Evolutionary conservation across 1,284 basidiomycete genomes (phyloP).

Genomic region (Tilletia walkeri): DNA sequence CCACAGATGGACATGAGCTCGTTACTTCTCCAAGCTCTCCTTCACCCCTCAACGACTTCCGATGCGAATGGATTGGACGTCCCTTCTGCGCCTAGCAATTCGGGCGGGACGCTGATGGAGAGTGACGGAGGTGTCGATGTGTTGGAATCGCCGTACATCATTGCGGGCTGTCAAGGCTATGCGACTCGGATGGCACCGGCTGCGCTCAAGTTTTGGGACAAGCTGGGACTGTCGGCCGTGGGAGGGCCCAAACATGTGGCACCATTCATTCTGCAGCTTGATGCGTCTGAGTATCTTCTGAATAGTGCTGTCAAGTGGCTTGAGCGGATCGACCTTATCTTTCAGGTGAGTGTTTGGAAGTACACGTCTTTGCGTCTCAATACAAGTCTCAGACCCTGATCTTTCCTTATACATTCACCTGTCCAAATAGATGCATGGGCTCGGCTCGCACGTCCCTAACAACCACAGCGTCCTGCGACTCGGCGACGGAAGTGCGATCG

Average conservation of each 20-base stretch:
- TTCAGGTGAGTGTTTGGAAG: slow-evolving; percentile 18
- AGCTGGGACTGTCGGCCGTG: slow-evolving; percentile 39
- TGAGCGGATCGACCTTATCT: slow-evolving; percentile 28
- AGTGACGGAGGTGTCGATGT: slow-evolving; percentile 21
- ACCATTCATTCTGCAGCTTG: slow-evolving; percentile 35
- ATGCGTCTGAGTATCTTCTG: slow-evolving; percentile 30
- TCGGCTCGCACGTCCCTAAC: slow-evolving; percentile 31
- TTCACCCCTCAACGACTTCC: not conserved
- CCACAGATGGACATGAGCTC: not conserved
- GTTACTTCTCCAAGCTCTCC: not conserved
- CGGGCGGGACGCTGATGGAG: not conserved
- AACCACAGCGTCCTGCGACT: slow-evolving; percentile 15
- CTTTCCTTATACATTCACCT: not conserved
- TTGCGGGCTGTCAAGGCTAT: slow-evolving; percentile 40
- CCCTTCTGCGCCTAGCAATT: not conserved
- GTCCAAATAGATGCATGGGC: slow-evolving; percentile 24
- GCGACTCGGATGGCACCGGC: slow-evolving; percentile 35
- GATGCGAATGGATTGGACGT: not conserved
- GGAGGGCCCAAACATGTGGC: slow-evolving; percentile 38
- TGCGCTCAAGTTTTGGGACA: slow-evolving; percentile 46
- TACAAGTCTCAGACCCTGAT: not conserved
- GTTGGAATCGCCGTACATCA: slow-evolving; percentile 36
- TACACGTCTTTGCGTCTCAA: not conserved
- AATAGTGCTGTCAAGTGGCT: slow-evolving; percentile 38
- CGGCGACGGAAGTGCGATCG: not conserved